A percentile compares a stretch with the other conserved stretches of the same genome.
Evolutionary conservation across 805 yeast genomes (phyloP).

Genomic region (Kregervanrija fluxuum): DNA sequence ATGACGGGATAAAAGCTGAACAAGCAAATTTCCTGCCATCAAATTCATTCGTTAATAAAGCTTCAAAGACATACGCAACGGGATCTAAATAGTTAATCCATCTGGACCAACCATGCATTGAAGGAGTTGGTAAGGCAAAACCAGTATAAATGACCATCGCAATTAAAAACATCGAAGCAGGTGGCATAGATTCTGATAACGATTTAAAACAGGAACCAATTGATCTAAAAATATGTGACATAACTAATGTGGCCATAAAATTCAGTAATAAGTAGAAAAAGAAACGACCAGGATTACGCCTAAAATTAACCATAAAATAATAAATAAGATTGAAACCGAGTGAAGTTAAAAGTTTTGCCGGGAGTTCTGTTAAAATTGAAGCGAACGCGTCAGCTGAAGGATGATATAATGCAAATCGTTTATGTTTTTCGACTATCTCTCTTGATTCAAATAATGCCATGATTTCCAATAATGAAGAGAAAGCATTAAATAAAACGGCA

Average conservation of each 20-base stretch:
- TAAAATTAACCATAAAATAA: constrained; percentile 48
- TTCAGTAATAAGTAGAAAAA: constrained; percentile 44
- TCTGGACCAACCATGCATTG: constrained; percentile 57
- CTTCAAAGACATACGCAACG: constrained; percentile 49
- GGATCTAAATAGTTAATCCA: constrained; percentile 62
- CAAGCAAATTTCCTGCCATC: constrained; percentile 39
- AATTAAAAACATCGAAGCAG: constrained; percentile 43
- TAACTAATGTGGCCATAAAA: constrained; percentile 36
- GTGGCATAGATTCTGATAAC: constrained; percentile 50
- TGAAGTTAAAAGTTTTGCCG: constrained; percentile 39
- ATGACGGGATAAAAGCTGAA: constrained; percentile 39
- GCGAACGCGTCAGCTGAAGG: constrained; percentile 58
- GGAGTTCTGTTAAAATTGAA: constrained; percentile 50
- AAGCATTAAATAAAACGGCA: constrained; percentile 56
- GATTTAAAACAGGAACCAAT: constrained; percentile 43
- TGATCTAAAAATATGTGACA: constrained; percentile 50
- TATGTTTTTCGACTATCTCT: constrained; percentile 53
- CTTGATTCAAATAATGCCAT: constrained; percentile 47
- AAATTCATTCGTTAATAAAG: constrained; percentile 53
- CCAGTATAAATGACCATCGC: constrained; percentile 44
- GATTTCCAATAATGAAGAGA: constrained; percentile 53
- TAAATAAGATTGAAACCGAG: constrained; percentile 41
- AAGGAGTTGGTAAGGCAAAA: constrained; percentile 48
- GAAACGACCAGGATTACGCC: constrained; percentile 45
- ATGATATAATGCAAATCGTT: constrained; percentile 47